phyloP scores from a whole-genome alignment of 2,329 filamentous ascomycete species.

The Diaporthe destruens region DNA sequence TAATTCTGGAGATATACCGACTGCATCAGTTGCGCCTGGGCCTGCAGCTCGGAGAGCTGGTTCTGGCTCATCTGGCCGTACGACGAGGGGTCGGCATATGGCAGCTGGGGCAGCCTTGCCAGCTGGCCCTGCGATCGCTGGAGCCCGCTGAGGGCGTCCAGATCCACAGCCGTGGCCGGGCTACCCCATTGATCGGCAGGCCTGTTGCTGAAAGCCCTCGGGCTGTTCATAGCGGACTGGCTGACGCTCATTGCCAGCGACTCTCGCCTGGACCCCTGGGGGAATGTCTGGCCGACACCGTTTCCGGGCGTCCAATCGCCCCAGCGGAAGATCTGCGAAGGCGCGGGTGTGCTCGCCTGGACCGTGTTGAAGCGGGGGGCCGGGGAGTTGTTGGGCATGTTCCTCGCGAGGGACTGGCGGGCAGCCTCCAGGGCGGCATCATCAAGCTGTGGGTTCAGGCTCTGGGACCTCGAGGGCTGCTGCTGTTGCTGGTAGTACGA shows the following conservation, averaged over 20 bases:
- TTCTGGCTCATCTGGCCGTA: slow-evolving; percentile 17
- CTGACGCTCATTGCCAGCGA: slow-evolving; percentile 38
- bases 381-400: slow-evolving; percentile 35
- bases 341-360: slow-evolving; percentile 17
- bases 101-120: slow-evolving; percentile 37
- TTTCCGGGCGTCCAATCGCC: slow-evolving; percentile 35
- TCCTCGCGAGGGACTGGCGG: slow-evolving; percentile 4
- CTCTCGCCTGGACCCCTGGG: slow-evolving; percentile 36
- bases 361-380: slow-evolving; percentile 29
- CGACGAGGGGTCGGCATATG: slow-evolving; percentile 24
- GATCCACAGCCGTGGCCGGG: slow-evolving; percentile 21
- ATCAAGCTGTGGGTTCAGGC: slow-evolving; percentile 30
- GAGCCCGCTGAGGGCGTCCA: slow-evolving; percentile 24
- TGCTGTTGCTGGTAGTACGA: slow-evolving; percentile 31
- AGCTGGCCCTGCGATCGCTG: slow-evolving; percentile 35
- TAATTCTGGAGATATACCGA: slow-evolving; percentile 31
- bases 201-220: slow-evolving; percentile 25
- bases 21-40: slow-evolving; percentile 34
- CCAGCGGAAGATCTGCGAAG: slow-evolving; percentile 22
- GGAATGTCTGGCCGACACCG: slow-evolving; percentile 10
- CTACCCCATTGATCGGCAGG: slow-evolving; percentile 33
- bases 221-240: slow-evolving; percentile 40
- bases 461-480: slow-evolving; percentile 38
- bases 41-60: background rate
- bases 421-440: slow-evolving; percentile 32